A percentile compares a stretch with the other conserved stretches of the same genome.
Conservation (phyloP, 2,329 filamentous ascomycete species). For the Didymella arachidicola region DNA sequence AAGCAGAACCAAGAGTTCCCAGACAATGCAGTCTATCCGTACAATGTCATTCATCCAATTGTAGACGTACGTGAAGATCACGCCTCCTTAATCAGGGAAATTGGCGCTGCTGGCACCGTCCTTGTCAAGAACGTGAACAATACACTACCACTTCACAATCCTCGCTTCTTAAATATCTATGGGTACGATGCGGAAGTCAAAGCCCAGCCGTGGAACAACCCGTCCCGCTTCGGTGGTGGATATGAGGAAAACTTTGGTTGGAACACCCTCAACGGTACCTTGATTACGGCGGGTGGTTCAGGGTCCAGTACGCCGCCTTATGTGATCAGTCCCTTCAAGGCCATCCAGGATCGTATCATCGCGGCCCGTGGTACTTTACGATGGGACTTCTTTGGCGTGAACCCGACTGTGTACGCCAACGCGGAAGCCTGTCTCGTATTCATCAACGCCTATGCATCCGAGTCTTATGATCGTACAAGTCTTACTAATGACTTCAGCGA, state of each 20-base stretch:
- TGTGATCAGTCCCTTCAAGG: conserved; percentile 53
- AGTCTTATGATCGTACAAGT: conserved; percentile 36
- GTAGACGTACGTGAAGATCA: conserved; percentile 56
- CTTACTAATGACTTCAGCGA: conserved; percentile 35
- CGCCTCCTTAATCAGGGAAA: conserved; percentile 50
- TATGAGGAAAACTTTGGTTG: conserved; percentile 52
- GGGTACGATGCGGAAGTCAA: conserved; percentile 52
- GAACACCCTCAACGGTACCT: conserved; percentile 53
- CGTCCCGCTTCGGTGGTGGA: conserved; percentile 48
- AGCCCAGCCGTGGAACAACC: conserved; percentile 49
- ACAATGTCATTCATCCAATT: conserved; percentile 52
- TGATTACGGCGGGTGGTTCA: conserved; percentile 51
- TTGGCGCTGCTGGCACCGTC: conserved; percentile 52
- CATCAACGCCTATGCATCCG: conserved; percentile 61
- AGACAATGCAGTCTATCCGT: conserved; percentile 33
- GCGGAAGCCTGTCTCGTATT: conserved; percentile 62
- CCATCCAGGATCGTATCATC: conserved; percentile 44
- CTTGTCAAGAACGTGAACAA: conserved; percentile 59
- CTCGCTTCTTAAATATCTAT: conserved; percentile 50
- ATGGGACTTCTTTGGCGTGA: conserved; percentile 47
- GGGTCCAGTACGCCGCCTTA: conserved; percentile 52
- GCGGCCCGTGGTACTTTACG: conserved; percentile 43
- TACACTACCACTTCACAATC: conserved; percentile 50
- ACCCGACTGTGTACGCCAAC: conserved; percentile 40
- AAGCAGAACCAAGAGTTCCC: conserved; percentile 50